Evolutionary conservation across 108 stramenopile species (phyloP).

Genomic region (Schizochytrium sp.): DNA sequence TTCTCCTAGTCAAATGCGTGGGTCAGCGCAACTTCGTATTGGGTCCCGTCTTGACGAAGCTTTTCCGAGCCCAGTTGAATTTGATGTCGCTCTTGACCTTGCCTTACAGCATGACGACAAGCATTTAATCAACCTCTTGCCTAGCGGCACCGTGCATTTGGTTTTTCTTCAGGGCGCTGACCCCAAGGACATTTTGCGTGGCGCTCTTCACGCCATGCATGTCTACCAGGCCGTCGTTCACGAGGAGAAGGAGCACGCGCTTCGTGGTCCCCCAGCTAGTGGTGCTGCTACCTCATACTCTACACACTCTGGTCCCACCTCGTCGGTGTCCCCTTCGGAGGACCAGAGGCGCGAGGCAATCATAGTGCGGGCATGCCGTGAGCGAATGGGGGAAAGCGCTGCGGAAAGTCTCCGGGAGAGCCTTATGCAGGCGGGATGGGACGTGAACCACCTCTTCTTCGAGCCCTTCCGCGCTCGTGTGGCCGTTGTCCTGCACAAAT

Average conservation of each 20-base stretch:
- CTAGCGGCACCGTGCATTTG: slow-evolving; percentile 17
- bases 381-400: background rate
- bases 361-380: background rate
- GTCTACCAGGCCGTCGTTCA: slow-evolving; percentile 47
- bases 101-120: slow-evolving; percentile 17
- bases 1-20: too few relatives aligned
- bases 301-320: too few relatives aligned
- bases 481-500: too few relatives aligned
- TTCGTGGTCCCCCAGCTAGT: background rate
- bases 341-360: background rate
- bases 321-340: too few relatives aligned
- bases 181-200: background rate
- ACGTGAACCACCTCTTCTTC: slow-evolving; percentile 25
- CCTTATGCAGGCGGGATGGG: slow-evolving; percentile 20
- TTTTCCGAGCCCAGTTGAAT: background rate
- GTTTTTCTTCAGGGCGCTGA: background rate
- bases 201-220: slow-evolving; percentile 6
- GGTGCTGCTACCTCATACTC: too few relatives aligned
- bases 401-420: background rate
- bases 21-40: background rate
- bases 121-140: background rate
- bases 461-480: slow-evolving; percentile 40
- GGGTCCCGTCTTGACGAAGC: slow-evolving; percentile 31
- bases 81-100: background rate
- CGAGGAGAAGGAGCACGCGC: background rate